Evolutionary conservation across 306 rosid species (phyloP), one percentile per base, ranked within the genome.

Genomic region (Citrullus amarus): DNA sequence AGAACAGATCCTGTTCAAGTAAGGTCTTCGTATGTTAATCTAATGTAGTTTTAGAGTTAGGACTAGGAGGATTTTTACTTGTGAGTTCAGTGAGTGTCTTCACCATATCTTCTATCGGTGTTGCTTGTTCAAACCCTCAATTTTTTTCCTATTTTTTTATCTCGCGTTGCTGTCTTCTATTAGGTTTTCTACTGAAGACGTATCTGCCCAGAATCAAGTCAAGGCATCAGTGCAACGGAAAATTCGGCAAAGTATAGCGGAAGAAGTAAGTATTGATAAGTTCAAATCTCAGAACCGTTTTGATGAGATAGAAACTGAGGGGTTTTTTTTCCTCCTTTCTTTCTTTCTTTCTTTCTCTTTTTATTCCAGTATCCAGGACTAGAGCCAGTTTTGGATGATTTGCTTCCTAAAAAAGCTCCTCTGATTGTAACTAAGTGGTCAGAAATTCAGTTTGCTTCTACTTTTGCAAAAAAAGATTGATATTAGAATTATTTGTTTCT

Each of bases 161-260:
- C 0, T 48, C 17, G 55, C 41, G 39, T 14, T 43, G 20, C 44
- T 8, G 67, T 41, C 63, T 60, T 41, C 25, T 59, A 50, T 34
- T 83, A 95, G 97, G 79, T 95, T 95, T 85, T 92, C 97, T 25
- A 61, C 89, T 43, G 98, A 95, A 81, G 97, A 95, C 8, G 97
- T 95, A 17, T 95, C 98, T 80, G 98, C 93, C 75, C 98, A 95
- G 86, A 95, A 95, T 81, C 98, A 95, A 91, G 98, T 92, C 76
- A 95, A 95, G 87, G 98, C 98, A 8, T 95, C 97, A 32, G 97
- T 95, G 60, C 97, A 95, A 77, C 87, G 98, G 54, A 95, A 80
- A 86, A 95, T 95, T 78, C 86, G 92, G 25, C 98, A 95, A 84
- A 95, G 98, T 76, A 95, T 95, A 82, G 98, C 98, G 1, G 98